Evolutionary conservation across 2,329 filamentous ascomycete species (phyloP).

Genomic region (Podosphaera aphanis): DNA sequence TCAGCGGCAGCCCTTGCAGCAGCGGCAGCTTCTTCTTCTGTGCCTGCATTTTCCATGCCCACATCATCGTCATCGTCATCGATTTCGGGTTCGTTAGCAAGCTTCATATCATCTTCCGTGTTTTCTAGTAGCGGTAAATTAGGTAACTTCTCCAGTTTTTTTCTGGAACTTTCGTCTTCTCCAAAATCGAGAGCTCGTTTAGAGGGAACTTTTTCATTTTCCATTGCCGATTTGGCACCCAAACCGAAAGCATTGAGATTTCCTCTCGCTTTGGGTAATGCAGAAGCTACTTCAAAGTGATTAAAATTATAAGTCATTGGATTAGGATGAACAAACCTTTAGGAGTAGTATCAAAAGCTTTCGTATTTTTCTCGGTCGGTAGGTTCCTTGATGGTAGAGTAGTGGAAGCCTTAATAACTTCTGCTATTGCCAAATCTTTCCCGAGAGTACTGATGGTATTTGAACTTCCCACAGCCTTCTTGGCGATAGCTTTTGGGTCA

Average conservation of each 20-base stretch:
- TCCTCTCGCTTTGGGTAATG: constrained; percentile 40
- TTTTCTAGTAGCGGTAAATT: constrained; percentile 43
- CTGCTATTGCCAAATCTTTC: constrained; percentile 27
- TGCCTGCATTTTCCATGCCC: constrained; percentile 53
- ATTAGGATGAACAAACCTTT: constrained; percentile 16
- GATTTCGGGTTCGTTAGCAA: constrained; percentile 33
- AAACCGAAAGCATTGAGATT: constrained; percentile 75
- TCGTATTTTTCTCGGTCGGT: constrained; percentile 21
- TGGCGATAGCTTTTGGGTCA: constrained; percentile 65
- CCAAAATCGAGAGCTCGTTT: constrained; percentile 66
- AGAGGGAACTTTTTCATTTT: constrained; percentile 39
- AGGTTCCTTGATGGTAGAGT: constrained; percentile 20
- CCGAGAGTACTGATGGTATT: constrained; percentile 31
- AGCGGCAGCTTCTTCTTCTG: constrained; percentile 69
- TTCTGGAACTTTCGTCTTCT: constrained; percentile 66
- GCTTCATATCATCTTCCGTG: constrained; percentile 28
- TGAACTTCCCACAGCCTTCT: constrained; percentile 43
- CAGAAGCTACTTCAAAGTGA: constrained; percentile 18
- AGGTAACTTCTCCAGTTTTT: constrained; percentile 79
- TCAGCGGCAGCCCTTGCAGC: constrained; percentile 70
- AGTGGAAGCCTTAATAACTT: constrained; percentile 21
- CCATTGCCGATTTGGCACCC: constrained; percentile 37
- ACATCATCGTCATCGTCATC: constrained; percentile 40
- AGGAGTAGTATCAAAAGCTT: constrained; percentile 19
- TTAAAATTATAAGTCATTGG: constrained; percentile 5